Percentiles rank a stretch among this genome's conserved stretches.
These are phyloP conservation scores for Nicotiana rustica DNA, from an alignment of 305 asterid genomes.

Conservation along the genomic window DNA sequence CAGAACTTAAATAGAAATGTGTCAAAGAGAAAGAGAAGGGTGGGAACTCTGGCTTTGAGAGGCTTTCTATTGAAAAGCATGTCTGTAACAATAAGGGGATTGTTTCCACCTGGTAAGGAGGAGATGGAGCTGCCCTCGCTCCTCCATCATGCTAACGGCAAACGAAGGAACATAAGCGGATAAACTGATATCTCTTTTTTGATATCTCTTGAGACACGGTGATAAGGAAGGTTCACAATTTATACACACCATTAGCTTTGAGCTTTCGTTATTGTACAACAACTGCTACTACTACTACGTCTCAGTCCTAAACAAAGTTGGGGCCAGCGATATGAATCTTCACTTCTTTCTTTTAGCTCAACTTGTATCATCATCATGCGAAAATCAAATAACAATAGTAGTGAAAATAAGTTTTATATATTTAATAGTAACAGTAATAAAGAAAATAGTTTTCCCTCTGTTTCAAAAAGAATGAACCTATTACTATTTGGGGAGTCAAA, in stretches of 20 bases:
- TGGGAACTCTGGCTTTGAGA: constrained; percentile 16
- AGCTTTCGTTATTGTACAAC: neutral
- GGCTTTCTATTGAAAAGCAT: constrained; percentile 3
- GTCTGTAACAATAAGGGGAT: neutral
- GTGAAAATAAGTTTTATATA: too few species aligned
- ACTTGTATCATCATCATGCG: too few species aligned
- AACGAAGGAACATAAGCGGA: constrained; percentile 15
- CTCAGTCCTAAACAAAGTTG: too few species aligned
- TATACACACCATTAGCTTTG: constrained; percentile 13
- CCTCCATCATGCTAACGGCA: constrained; percentile 4
- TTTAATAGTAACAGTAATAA: too few species aligned
- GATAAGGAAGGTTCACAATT: neutral
- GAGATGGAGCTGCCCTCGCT: constrained; percentile 18
- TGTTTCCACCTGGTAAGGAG: constrained; percentile 24
- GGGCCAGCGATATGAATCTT: too few species aligned
- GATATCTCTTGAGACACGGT: neutral
- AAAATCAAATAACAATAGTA: too few species aligned
- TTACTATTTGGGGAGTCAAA: too few species aligned
- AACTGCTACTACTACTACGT: too few species aligned
- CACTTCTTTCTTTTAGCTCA: too few species aligned
- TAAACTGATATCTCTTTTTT: neutral
- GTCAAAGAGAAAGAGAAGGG: constrained; percentile 26
- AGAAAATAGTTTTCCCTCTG: too few species aligned
- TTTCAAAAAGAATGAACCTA: too few species aligned
- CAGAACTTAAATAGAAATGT: constrained; percentile 16